Evolutionary conservation across 1,284 basidiomycete genomes (phyloP), one percentile per base, ranked within the genome.

Genomic region (Golubevia sp.): DNA sequence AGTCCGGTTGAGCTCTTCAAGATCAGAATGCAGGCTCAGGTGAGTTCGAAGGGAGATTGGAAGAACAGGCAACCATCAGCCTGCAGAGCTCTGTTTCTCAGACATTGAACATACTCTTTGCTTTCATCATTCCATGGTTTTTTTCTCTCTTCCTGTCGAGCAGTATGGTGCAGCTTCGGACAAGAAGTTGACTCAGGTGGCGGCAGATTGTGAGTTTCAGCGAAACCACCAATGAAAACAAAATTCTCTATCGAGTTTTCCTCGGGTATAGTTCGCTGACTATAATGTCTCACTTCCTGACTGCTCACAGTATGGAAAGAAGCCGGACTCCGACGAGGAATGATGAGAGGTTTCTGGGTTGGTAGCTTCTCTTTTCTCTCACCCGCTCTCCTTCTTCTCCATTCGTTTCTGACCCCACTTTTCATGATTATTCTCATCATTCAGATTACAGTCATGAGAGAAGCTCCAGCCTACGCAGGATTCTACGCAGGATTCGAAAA

Each of bases 281-380:
- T 20, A 3, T 15, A 2, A 23, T 7, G 34, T 18, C 49, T 25
- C 34, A 27, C 11, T 3, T 2, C 38, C 21, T 21, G 27, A 8
- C 30, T 13, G 30, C 27, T 2, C 24, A 7, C 50, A 60, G 61
- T 95, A 89, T 96, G 93, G 90, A 83, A 79, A 27, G 85, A 92
- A 62, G 93, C 90, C 87, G 95, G 96, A 0, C 89, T 97, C 70
- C 86, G 89, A 51, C 87, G 89, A 64, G 96, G 96, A 6, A 88
- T 98, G 58, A 97, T 98, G 94, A 87, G 96, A 34, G 96, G 96
- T 0, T 98, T 94, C 83, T 97, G 94, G 93, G 93, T 93, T 66
- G 56, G 88, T 70, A 7, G 7, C 21, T 8, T 11, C 53, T 7
- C 5, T 75, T 23, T 44, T 18, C 54, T 26, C 44, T 51, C 38